Evolutionary conservation across 1,284 basidiomycete genomes (phyloP).

Genomic region (Jaminaea rosea): DNA sequence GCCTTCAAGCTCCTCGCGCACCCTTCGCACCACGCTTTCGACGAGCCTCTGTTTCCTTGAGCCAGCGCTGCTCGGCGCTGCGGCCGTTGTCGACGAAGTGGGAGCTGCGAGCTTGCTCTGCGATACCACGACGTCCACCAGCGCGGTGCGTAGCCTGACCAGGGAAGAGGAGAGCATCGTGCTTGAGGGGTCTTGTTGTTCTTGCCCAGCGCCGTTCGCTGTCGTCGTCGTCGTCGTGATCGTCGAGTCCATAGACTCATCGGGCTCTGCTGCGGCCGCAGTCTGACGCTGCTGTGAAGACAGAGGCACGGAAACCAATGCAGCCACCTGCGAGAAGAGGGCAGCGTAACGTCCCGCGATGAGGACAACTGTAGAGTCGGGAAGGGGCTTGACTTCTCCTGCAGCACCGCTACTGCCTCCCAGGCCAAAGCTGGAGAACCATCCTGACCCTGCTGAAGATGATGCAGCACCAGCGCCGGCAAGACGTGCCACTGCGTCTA

Average conservation of each 20-base stretch:
- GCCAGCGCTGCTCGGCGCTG: no score
- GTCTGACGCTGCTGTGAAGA: not conserved
- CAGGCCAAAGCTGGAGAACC: no score
- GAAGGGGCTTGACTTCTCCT: conserved; percentile 3
- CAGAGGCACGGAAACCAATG: not conserved
- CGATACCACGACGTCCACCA: no score
- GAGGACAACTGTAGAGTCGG: not conserved
- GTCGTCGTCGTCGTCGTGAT: not conserved
- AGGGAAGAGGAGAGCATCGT: not conserved
- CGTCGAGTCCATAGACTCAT: no score
- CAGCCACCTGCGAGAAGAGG: conserved; percentile 9
- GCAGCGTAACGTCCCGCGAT: conserved; percentile 12
- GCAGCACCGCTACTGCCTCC: no score
- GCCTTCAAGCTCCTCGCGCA: no score
- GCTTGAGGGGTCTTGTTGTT: not conserved
- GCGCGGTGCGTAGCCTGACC: not conserved
- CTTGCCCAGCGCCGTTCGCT: not conserved
- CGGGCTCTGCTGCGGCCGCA: not conserved
- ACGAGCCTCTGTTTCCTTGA: no score
- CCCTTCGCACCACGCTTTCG: no score
- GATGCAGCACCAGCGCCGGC: conserved; percentile 3
- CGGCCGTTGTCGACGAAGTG: no score
- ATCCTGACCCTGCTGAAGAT: no score
- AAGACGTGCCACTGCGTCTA: conserved; percentile 14
- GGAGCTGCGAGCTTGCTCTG: no score